phyloP scores from a whole-genome alignment of 2,329 filamentous ascomycete genomes.

The Ramichloridium luteum region DNA sequence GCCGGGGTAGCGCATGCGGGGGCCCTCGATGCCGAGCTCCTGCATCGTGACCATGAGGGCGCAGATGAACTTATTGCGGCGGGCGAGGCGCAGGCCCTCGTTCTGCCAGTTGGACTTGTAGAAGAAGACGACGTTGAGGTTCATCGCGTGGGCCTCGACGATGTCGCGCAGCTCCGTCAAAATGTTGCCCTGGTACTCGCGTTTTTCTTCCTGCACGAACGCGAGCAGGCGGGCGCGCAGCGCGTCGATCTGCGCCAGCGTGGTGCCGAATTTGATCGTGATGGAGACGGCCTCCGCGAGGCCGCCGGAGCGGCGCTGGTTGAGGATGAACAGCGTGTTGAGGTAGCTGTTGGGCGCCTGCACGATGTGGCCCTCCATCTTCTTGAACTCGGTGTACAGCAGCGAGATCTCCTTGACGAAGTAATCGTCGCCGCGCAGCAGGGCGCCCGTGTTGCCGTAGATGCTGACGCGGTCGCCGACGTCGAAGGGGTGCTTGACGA shows the following conservation, averaged over 20 bases:
- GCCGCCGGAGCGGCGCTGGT: slow-evolving; percentile 79
- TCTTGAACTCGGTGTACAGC: slow-evolving; percentile 94
- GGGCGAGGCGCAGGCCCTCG: slow-evolving; percentile 74
- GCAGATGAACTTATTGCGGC: slow-evolving; percentile 89
- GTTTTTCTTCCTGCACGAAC: slow-evolving; percentile 74
- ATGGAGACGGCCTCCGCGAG: slow-evolving; percentile 78
- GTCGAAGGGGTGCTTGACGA: slow-evolving; percentile 94
- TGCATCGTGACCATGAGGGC: slow-evolving; percentile 80
- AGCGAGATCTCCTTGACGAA: slow-evolving; percentile 91
- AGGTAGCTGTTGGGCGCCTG: slow-evolving; percentile 91
- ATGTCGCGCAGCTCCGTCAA: slow-evolving; percentile 73
- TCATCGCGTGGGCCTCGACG: slow-evolving; percentile 71
- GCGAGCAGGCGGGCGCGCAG: slow-evolving; percentile 70
- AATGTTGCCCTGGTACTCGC: slow-evolving; percentile 77
- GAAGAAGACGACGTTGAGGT: slow-evolving; percentile 88
- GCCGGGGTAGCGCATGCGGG: slow-evolving; percentile 59
- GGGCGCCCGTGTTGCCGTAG: slow-evolving; percentile 77
- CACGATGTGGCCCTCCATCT: slow-evolving; percentile 93
- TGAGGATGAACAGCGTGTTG: slow-evolving; percentile 80
- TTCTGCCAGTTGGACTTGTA: slow-evolving; percentile 98
- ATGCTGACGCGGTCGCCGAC: slow-evolving; percentile 87
- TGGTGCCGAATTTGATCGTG: slow-evolving; percentile 78
- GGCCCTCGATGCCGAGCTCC: slow-evolving; percentile 73
- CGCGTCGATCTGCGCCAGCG: slow-evolving; percentile 66
- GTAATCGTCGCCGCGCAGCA: slow-evolving; percentile 75